phyloP scores from a whole-genome alignment of 1,284 basidiomycete species.

The Ganoderma meredithae region DNA sequence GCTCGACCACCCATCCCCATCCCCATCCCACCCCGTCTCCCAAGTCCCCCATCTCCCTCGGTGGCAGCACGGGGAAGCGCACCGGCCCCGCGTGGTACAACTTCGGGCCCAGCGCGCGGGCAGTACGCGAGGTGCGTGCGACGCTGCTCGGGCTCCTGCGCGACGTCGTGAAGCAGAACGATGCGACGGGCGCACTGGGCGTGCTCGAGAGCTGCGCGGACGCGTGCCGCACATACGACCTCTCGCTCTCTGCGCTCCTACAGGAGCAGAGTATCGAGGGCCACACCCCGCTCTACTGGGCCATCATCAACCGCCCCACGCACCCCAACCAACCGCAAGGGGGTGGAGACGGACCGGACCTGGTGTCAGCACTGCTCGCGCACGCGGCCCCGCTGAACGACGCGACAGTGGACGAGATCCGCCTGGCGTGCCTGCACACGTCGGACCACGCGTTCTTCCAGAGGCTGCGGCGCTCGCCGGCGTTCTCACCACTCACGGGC shows the following conservation, averaged over 20 bases:
- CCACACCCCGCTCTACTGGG: conserved; percentile 74
- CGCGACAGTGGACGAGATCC: conserved; percentile 60
- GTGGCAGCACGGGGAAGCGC: conserved; percentile 18
- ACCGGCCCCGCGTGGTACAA: conserved; percentile 31
- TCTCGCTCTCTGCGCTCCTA: conserved; percentile 55
- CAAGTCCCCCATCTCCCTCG: conserved; percentile 12
- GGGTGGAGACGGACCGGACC: conserved; percentile 44
- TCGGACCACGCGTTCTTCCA: conserved; percentile 72
- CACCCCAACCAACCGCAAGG: not conserved
- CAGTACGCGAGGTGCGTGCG: conserved; percentile 35
- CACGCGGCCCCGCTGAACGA: conserved; percentile 60
- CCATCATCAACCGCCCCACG: conserved; percentile 56
- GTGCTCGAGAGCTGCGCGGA: conserved; percentile 56
- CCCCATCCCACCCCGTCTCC: conserved; percentile 4
- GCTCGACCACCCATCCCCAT: conserved; percentile 8
- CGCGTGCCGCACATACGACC: conserved; percentile 48
- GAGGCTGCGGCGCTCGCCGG: conserved; percentile 57
- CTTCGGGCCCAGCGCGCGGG: conserved; percentile 32
- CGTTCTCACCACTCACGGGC: conserved; percentile 57
- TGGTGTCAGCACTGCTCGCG: conserved; percentile 60
- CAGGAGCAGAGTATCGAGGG: conserved; percentile 71
- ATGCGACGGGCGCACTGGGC: conserved; percentile 32
- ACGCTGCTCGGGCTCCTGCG: conserved; percentile 40
- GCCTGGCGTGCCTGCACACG: conserved; percentile 67
- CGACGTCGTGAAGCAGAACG: conserved; percentile 42